Conservation (phyloP, 2,329 filamentous ascomycete genomes). For the Botrytis porri region DNA sequence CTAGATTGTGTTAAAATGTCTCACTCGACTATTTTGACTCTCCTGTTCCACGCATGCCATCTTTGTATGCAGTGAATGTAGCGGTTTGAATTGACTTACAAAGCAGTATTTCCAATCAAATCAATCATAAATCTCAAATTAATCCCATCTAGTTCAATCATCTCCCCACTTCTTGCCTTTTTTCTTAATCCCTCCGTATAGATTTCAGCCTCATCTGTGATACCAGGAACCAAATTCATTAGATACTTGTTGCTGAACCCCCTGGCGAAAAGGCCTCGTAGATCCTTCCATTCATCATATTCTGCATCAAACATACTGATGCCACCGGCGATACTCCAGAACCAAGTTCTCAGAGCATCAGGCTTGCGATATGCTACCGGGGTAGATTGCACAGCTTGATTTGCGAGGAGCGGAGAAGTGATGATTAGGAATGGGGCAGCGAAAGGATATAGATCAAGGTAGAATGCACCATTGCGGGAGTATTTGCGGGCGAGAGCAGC, state of each 20-base stretch:
- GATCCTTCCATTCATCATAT: constrained; percentile 29
- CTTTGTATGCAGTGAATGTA: background rate
- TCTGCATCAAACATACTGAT: constrained; percentile 27
- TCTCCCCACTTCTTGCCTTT: constrained; percentile 23
- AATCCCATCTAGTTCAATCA: constrained; percentile 26
- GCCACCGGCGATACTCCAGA: constrained; percentile 22
- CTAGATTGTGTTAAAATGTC: background rate
- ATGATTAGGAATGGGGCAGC: constrained; percentile 25
- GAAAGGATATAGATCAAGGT: constrained; percentile 32
- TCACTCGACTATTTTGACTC: background rate
- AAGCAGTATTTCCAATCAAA: constrained; percentile 25
- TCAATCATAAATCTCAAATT: constrained; percentile 30
- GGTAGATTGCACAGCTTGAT: constrained; percentile 25
- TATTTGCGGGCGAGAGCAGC: constrained; percentile 23
- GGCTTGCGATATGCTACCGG: constrained; percentile 23
- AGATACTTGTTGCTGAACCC: constrained; percentile 29
- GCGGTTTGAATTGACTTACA: constrained; percentile 5
- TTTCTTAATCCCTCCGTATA: constrained; percentile 17
- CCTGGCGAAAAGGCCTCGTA: constrained; percentile 29
- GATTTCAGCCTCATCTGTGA: constrained; percentile 26
- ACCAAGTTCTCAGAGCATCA: constrained; percentile 20
- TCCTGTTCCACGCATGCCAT: background rate
- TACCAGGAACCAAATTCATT: constrained; percentile 21
- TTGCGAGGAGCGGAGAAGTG: constrained; percentile 24
- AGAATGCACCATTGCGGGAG: constrained; percentile 23